These are phyloP conservation scores for Botrytis fabae DNA, from an alignment of 2,329 filamentous ascomycete genomes.

Conservation along the genomic window DNA sequence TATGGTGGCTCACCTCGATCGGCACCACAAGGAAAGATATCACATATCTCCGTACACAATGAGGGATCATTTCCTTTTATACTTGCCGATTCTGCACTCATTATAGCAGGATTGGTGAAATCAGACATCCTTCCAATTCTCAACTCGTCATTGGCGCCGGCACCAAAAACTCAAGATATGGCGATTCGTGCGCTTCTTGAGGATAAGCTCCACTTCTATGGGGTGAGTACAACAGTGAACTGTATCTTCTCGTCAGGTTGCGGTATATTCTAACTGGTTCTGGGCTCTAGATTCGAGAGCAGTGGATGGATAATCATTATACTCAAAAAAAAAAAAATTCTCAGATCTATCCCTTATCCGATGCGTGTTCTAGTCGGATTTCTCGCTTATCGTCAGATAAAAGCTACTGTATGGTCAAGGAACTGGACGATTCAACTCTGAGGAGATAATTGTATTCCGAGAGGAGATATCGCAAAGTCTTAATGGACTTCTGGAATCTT, in stretches of 20 bases:
- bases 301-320: constrained; percentile 61
- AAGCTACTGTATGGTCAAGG: constrained; percentile 56
- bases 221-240: constrained; percentile 40
- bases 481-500: constrained; percentile 45
- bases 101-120: constrained; percentile 49
- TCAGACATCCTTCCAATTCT: constrained; percentile 49
- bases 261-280: neutral
- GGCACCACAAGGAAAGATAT: constrained; percentile 60
- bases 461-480: constrained; percentile 56
- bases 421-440: constrained; percentile 50
- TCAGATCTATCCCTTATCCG: constrained; percentile 53
- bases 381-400: constrained; percentile 48
- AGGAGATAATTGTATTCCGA: constrained; percentile 50
- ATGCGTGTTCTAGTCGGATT: constrained; percentile 52
- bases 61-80: neutral
- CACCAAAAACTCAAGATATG: constrained; percentile 50
- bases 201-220: constrained; percentile 60
- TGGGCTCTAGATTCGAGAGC: constrained; percentile 48
- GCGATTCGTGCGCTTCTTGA: constrained; percentile 57
- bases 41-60: constrained; percentile 45
- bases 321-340: constrained; percentile 54
- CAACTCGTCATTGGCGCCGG: constrained; percentile 46
- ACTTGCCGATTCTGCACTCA: constrained; percentile 57
- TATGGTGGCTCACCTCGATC: constrained; percentile 47
- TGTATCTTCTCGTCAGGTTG: neutral